A percentile compares a stretch with the other conserved stretches of the same genome.
Conservation (phyloP, 2,329 filamentous ascomycete genomes). For the Aspergillus sp. region DNA sequence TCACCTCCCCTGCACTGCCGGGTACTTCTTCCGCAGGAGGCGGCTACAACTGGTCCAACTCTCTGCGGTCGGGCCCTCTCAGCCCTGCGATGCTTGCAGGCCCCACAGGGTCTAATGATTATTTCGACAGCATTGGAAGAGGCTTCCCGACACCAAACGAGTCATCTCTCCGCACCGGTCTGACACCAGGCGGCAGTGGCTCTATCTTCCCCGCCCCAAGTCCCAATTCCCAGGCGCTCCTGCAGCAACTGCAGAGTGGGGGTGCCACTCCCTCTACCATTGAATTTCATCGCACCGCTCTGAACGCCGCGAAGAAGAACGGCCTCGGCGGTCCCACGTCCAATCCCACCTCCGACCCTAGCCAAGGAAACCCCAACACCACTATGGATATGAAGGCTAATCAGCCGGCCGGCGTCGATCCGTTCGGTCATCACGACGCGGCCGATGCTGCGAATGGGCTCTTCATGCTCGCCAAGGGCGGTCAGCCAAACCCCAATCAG, state of each 20-base stretch:
- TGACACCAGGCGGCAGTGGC: slow-evolving; percentile 91
- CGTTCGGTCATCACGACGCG: slow-evolving; percentile 82
- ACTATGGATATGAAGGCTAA: slow-evolving; percentile 44
- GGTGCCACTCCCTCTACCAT: slow-evolving; percentile 85
- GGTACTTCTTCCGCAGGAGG: slow-evolving; percentile 70
- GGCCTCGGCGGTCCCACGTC: slow-evolving; percentile 45
- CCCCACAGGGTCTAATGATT: slow-evolving; percentile 70
- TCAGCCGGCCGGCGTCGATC: slow-evolving; percentile 56
- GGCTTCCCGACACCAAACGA: slow-evolving; percentile 96
- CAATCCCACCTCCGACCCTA: slow-evolving; percentile 40
- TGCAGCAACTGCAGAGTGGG: slow-evolving; percentile 74
- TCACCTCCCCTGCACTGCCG: slow-evolving; percentile 86
- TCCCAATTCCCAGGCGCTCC: slow-evolving; percentile 80
- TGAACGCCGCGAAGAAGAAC: slow-evolving; percentile 70
- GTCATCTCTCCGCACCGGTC: slow-evolving; percentile 83
- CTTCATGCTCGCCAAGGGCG: slow-evolving; percentile 75
- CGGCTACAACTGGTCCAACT: slow-evolving; percentile 77
- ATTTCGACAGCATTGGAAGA: slow-evolving; percentile 82
- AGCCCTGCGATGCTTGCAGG: slow-evolving; percentile 97
- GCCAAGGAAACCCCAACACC: slow-evolving; percentile 36
- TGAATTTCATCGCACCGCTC: slow-evolving; percentile 90
- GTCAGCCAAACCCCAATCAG: slow-evolving; percentile 58
- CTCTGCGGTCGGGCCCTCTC: slow-evolving; percentile 84
- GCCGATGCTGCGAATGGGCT: slow-evolving; percentile 95
- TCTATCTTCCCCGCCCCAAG: slow-evolving; percentile 96